Evolutionary conservation across 2,329 filamentous ascomycete genomes (phyloP).

Genomic region (Colletotrichum zoysiae): DNA sequence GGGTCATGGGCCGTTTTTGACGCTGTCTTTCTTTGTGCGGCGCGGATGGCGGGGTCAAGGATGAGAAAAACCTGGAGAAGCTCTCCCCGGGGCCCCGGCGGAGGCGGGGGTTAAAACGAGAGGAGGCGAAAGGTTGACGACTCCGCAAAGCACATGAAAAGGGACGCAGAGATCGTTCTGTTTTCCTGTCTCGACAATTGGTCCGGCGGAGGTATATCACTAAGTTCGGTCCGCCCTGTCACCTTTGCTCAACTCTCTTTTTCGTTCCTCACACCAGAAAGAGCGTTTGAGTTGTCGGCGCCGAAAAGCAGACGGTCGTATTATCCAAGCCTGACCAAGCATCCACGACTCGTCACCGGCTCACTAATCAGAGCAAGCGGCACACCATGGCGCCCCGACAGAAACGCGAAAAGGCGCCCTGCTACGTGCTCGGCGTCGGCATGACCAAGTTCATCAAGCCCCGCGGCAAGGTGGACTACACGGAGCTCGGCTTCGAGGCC

Average conservation of each 20-base stretch:
- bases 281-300: background rate
- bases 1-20: slow-evolving; percentile 3
- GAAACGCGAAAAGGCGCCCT: slow-evolving; percentile 61
- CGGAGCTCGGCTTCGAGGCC: slow-evolving; percentile 92
- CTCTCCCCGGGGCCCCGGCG: slow-evolving; percentile 14
- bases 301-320: background rate
- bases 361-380: background rate
- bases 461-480: slow-evolving; percentile 92
- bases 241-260: background rate
- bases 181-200: background rate
- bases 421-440: slow-evolving; percentile 95
- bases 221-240: background rate
- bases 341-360: background rate
- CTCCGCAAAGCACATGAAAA: slow-evolving; percentile 23
- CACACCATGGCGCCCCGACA: slow-evolving; percentile 61
- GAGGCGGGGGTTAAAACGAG: slow-evolving; percentile 1
- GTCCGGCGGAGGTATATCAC: background rate
- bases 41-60: slow-evolving; percentile 26
- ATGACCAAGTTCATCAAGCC: slow-evolving; percentile 99
- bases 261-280: background rate
- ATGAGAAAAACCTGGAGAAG: slow-evolving; percentile 40
- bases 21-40: background rate
- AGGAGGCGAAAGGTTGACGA: slow-evolving; percentile 30
- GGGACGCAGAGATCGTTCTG: background rate
- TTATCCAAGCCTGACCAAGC: background rate